Percentiles rank a stretch among this genome's conserved stretches.
phyloP scores from a whole-genome alignment of 352 stramenopile species.

The Phytophthora palmivora region DNA sequence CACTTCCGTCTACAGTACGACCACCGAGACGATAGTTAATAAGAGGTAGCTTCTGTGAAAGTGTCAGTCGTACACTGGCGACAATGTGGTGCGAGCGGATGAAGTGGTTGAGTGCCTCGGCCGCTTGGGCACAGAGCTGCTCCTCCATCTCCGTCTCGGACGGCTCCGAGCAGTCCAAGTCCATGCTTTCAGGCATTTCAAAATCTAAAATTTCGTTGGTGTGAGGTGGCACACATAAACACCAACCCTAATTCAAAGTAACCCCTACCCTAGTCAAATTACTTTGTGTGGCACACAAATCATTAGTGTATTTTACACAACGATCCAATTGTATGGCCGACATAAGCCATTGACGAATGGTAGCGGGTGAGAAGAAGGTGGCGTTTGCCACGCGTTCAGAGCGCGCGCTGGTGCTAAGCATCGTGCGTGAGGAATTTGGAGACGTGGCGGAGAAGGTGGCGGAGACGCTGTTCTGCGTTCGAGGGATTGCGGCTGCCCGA shows the following conservation, averaged over 20 bases:
- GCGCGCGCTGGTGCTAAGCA: conserved; percentile 72
- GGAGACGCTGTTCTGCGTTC: conserved; percentile 63
- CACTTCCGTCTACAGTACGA: conserved; percentile 52
- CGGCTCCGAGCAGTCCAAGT: conserved; percentile 12
- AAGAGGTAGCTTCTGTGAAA: not conserved
- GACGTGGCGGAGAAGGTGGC: conserved; percentile 70
- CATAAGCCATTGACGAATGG: conserved; percentile 21
- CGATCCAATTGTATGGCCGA: conserved; percentile 15
- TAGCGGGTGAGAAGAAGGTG: conserved; percentile 27
- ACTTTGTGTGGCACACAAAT: conserved; percentile 4
- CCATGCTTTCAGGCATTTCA: conserved; percentile 24
- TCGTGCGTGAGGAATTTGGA: conserved; percentile 86
- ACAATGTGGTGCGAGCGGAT: conserved; percentile 62
- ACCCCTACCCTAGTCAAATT: no score
- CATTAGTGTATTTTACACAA: not conserved
- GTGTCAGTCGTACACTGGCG: conserved; percentile 51
- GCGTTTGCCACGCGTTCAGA: conserved; percentile 76
- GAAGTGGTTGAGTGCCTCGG: conserved; percentile 75
- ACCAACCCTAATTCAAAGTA: no score
- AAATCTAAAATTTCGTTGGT: no score
- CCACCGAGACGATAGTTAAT: not conserved
- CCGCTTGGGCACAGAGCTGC: conserved; percentile 75
- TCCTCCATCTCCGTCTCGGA: conserved; percentile 68
- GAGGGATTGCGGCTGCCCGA: conserved; percentile 71
- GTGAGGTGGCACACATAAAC: no score